Conservation (phyloP, 805 yeast genomes). For the Candida manassasensis region DNA sequence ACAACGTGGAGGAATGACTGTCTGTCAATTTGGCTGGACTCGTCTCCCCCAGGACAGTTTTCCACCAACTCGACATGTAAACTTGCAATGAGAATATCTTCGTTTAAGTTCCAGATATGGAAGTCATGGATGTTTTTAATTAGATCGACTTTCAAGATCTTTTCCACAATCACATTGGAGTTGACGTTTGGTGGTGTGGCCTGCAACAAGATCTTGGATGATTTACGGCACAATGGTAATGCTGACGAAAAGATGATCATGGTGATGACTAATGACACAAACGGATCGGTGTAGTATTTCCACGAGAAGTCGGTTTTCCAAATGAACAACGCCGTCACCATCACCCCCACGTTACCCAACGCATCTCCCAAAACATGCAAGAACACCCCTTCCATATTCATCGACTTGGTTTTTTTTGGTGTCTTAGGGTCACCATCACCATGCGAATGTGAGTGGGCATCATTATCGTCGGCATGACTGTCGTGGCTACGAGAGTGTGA, state of each 20-base stretch:
- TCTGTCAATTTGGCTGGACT: conserved; percentile 43
- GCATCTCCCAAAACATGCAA: conserved; percentile 96
- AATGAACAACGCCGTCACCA: conserved; percentile 80
- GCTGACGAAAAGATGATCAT: conserved; percentile 87
- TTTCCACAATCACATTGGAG: conserved; percentile 66
- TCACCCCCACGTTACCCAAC: conserved; percentile 91
- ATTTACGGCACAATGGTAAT: conserved; percentile 78
- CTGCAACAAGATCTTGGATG: conserved; percentile 84
- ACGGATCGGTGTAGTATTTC: conserved; percentile 83
- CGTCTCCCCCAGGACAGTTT: conserved; percentile 23
- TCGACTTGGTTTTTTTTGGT: conserved; percentile 46
- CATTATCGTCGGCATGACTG: neutral
- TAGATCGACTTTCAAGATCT: conserved; percentile 62
- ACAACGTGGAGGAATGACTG: conserved; percentile 60
- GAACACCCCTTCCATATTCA: conserved; percentile 96
- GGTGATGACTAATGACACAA: conserved; percentile 81
- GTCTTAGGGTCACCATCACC: conserved; percentile 8
- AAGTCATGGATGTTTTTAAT: conserved; percentile 88
- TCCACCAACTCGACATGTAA: conserved; percentile 69
- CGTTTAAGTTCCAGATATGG: conserved; percentile 95
- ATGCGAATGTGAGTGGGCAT: conserved; percentile 4
- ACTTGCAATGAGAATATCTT: conserved; percentile 80
- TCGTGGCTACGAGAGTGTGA: conserved; percentile 3
- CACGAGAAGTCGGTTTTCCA: conserved; percentile 91
- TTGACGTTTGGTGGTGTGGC: conserved; percentile 87